Base-by-base conservation (phyloP, 768 basidiomycete species). In the Rossbeevera mucosa region DNA sequence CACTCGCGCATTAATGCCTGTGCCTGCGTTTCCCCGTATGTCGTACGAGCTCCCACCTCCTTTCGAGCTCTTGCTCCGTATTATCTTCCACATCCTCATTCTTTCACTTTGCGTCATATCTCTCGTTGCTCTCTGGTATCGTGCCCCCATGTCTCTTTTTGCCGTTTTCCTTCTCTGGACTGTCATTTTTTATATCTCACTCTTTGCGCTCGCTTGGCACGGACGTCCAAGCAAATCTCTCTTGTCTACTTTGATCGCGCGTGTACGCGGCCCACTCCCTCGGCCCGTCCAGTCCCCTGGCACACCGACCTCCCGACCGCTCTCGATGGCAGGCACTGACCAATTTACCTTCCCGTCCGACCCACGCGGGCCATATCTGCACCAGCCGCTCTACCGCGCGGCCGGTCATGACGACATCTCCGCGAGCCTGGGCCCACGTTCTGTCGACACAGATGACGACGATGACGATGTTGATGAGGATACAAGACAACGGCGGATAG, bases 391-490 rank as follows among this genome's bases (percentile, higher is more conserved):
- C 5, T 83, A 78, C 63, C 81, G 80, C 41, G 56, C 76, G 6
- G 67, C 76, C 0, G 71, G 65, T 16, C 70, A 71, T 20, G 83
- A 83, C 50, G 72, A 73, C 51, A 66, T 70, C 61, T 64, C 71
- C 50, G 54, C 68, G 51, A 55, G 68, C 45, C 72, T 71, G 52
- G 66, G 72, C 18, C 79, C 76, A 42, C 74, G 74, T 47, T 80
- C 76, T 55, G 73, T 72, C 44, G 82, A 80, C 29, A 76, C 75
- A 7, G 85, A 83, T 48, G 80, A 80, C 11, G 75, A 80, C 9
- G 84, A 88, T 18, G 83, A 86, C 26, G 85, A 88, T 44, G 73
- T 86, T 50, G 88, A 91, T 58, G 88, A 91, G 57, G 82, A 85
- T 45, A 77, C 81, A 12, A 75, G 83, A 54, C 88, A 90, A 65